phyloP scores from a whole-genome alignment of 2,329 filamentous ascomycete genomes.

The Microcera coccophila region DNA sequence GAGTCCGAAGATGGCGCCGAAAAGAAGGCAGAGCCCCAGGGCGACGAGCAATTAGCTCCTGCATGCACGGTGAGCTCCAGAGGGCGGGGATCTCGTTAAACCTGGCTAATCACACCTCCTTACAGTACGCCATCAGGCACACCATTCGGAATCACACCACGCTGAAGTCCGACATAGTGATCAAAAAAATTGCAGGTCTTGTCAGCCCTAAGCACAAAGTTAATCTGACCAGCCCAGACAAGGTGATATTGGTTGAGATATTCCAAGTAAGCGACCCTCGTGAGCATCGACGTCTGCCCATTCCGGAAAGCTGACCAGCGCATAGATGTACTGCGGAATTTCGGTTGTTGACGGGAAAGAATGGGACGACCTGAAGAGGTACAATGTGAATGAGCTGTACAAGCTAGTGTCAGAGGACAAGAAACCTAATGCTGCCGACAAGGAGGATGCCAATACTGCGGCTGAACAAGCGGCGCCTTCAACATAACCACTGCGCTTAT shows the following conservation, averaged over 20 bases:
- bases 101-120: constrained; percentile 12
- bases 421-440: constrained; percentile 10
- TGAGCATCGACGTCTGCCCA: constrained; percentile 17
- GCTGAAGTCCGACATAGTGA: constrained; percentile 64
- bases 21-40: constrained; percentile 12
- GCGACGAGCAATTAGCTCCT: constrained; percentile 14
- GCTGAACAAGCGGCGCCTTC: too few species aligned
- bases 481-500: too few species aligned
- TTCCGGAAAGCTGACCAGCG: constrained; percentile 19
- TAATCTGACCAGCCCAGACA: constrained; percentile 71
- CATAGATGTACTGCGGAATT: constrained; percentile 71
- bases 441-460: background rate
- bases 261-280: constrained; percentile 59
- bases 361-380: constrained; percentile 71
- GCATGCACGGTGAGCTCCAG: constrained; percentile 42
- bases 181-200: constrained; percentile 64
- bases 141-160: constrained; percentile 69
- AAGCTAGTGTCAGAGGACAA: constrained; percentile 23
- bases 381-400: constrained; percentile 74
- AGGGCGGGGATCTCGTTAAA: constrained; percentile 5
- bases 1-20: constrained; percentile 16
- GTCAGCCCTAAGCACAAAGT: constrained; percentile 69
- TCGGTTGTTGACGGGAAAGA: constrained; percentile 68
- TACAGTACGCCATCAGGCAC: constrained; percentile 79
- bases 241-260: constrained; percentile 74